Conservation (phyloP, 2,329 filamentous ascomycete genomes). For the Verticillium isaacii region DNA sequence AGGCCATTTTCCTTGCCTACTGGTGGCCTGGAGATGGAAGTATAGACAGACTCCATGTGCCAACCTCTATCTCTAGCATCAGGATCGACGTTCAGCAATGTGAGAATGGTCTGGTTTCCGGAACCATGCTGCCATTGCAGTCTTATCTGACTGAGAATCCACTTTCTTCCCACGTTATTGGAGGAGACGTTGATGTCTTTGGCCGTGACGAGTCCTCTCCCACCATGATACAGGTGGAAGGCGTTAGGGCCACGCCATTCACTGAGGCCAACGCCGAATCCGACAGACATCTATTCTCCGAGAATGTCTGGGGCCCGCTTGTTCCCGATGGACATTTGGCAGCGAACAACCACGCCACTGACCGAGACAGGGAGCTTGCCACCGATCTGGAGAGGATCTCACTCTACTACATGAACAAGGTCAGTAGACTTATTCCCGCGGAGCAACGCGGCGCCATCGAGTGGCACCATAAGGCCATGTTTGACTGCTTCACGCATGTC, state of each 20-base stretch:
- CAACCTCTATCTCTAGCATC: slow-evolving; percentile 1
- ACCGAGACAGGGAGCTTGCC: too few relatives aligned
- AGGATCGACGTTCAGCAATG: slow-evolving; percentile 9
- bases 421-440: too few relatives aligned
- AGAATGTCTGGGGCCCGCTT: too few relatives aligned
- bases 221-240: not conserved
- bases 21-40: slow-evolving; percentile 1
- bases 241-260: not conserved
- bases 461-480: not conserved
- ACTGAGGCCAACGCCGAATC: not conserved
- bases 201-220: not conserved
- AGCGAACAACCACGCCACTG: too few relatives aligned
- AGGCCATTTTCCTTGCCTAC: slow-evolving; percentile 1
- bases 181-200: not conserved
- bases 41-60: not conserved
- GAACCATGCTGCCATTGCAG: too few relatives aligned
- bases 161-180: too few relatives aligned
- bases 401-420: too few relatives aligned
- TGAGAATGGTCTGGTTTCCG: slow-evolving; percentile 19
- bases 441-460: too few relatives aligned
- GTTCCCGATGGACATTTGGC: too few relatives aligned
- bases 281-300: not conserved
- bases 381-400: too few relatives aligned
- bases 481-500: not conserved
- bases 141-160: too few relatives aligned